Evolutionary conservation across 192 early-diverging fungal species (phyloP), one percentile per base, ranked within the genome.

Genomic region (Phlyctochytrium arcticum): DNA sequence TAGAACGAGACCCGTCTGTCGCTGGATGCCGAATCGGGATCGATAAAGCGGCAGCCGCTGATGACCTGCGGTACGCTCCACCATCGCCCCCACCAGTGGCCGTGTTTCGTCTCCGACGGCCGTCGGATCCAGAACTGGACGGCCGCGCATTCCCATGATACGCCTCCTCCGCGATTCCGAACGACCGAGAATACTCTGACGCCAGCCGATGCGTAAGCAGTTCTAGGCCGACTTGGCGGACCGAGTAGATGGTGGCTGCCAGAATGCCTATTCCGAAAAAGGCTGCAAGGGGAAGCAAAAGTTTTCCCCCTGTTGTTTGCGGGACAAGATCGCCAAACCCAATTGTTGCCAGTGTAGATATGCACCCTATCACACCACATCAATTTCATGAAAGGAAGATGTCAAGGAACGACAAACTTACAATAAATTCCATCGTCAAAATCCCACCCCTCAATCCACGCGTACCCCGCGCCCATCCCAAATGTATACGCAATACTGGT

Each of bases 241-340:
- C 57, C 26, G 77, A 44, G 50, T 68, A 79, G 48, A 82, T 80
- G 44, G 58, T 73, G 21, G 67, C 51, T 21, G 65, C 78, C 19
- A 80, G 36, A 4, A 82, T 26, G 24, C 48, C 65, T 36, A 82
- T 68, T 6, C 80, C 80, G 31, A 70, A 46, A n/a, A 61, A 46
- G 6, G 78, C 60, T 21, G 71, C 32, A 24, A 48, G 8, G 9
- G 69, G 70, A 4, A 82, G 48, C 2, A 71, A 4, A 6, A 65
- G 4, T 37, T 67, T 71, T 12, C 77, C 80, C 0, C 35, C 8
- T 5, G 57, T 17, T 24, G 69, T 78, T 46, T 46, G 50, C 4
- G 80, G 80, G 0, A 37, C 17, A 15, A 77, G 34, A 54, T 82
- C 80, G 9, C 80, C 80, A 60, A 82, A 82, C 6, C 80, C 78